Evolutionary conservation across 345 rosid species (phyloP).

Genomic region (Moricandia moricandioides): DNA sequence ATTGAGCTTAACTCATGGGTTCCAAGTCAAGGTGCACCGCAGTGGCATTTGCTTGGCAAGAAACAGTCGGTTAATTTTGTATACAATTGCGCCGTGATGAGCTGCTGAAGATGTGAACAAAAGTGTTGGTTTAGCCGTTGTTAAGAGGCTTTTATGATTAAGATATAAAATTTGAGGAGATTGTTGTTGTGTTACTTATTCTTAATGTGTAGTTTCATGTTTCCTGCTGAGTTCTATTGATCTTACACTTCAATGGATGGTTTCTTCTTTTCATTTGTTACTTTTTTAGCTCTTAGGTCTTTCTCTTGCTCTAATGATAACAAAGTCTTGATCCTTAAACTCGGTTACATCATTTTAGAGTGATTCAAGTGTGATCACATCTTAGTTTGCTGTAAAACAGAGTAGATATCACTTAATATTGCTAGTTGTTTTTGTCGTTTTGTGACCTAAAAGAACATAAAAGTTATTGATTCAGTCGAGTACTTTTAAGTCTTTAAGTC

Average conservation of each 20-base stretch:
- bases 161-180: background rate
- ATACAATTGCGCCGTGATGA: constrained; percentile 81
- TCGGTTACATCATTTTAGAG: background rate
- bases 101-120: constrained; percentile 44
- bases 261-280: constrained; percentile 20
- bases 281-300: background rate
- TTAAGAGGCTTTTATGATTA: constrained; percentile 14
- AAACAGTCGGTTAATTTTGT: constrained; percentile 58
- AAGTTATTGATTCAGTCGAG: constrained; percentile 24
- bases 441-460: background rate
- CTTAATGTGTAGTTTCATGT: constrained; percentile 30
- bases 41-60: constrained; percentile 61
- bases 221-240: background rate
- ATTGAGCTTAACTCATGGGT: constrained; percentile 78
- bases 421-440: constrained; percentile 17
- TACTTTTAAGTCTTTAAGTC: constrained; percentile 3
- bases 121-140: background rate
- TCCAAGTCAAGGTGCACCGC: constrained; percentile 52
- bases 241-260: constrained; percentile 17
- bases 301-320: constrained; percentile 10
- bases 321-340: background rate
- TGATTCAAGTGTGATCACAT: constrained; percentile 8
- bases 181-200: constrained; percentile 18
- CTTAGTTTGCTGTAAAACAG: constrained; percentile 6
- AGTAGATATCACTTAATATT: constrained; percentile 4